Conservation (phyloP, 2,329 filamentous ascomycete species). For the Tolypocladium nubicola region DNA sequence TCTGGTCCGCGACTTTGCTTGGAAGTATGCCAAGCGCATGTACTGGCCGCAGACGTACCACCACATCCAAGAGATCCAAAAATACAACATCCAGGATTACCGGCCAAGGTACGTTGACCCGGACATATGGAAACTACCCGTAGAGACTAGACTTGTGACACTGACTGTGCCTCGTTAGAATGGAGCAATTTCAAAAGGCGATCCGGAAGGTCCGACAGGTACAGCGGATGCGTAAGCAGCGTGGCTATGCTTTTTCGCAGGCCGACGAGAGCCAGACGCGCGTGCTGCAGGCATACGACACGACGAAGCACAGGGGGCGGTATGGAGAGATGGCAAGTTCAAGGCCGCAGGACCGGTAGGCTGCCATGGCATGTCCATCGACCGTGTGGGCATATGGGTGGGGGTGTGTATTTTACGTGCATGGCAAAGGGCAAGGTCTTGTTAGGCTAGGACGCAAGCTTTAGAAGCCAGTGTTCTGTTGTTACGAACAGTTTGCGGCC, state of each 20-base stretch:
- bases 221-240: constrained; percentile 97
- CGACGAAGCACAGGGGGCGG: constrained; percentile 77
- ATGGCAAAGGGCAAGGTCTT: background rate
- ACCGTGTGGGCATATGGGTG: background rate
- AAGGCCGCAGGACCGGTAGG: constrained; percentile 17
- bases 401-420: background rate
- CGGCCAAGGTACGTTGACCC: constrained; percentile 63
- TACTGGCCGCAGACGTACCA: constrained; percentile 94
- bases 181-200: constrained; percentile 99
- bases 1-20: constrained; percentile 78
- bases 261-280: constrained; percentile 93
- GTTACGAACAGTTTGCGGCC: background rate
- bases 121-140: background rate
- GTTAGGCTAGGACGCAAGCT: background rate
- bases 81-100: constrained; percentile 99
- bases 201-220: constrained; percentile 97
- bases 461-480: background rate
- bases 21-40: constrained; percentile 98
- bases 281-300: constrained; percentile 95
- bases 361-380: background rate
- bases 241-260: constrained; percentile 95
- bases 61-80: constrained; percentile 98
- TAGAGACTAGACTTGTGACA: background rate
- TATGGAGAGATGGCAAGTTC: constrained; percentile 85
- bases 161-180: constrained; percentile 37